Conservation (phyloP, 2,329 filamentous ascomycete species). For the Sordariomycetes sp. region DNA sequence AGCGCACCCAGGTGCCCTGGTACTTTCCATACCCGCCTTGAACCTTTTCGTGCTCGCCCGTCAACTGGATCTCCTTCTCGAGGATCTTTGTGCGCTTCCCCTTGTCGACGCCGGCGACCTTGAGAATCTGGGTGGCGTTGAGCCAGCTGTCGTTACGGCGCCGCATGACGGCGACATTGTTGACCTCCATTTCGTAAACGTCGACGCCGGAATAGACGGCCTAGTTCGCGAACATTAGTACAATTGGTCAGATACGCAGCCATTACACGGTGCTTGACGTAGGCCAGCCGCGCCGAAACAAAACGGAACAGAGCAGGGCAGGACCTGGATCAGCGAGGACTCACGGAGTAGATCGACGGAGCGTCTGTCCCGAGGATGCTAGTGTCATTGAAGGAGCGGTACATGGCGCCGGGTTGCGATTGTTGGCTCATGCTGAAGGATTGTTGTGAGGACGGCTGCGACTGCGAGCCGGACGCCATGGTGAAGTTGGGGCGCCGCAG, state of each 20-base stretch:
- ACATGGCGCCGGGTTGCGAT: constrained; percentile 25
- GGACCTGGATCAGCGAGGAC: constrained; percentile 10
- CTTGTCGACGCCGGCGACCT: constrained; percentile 94
- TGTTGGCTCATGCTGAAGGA: constrained; percentile 45
- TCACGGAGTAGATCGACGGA: constrained; percentile 50
- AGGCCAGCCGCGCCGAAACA: not conserved
- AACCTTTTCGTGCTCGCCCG: constrained; percentile 94
- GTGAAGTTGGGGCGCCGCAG: constrained; percentile 2
- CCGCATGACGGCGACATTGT: constrained; percentile 88
- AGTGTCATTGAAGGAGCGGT: constrained; percentile 25
- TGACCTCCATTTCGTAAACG: constrained; percentile 98
- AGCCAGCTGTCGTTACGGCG: constrained; percentile 90
- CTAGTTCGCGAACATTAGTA: constrained; percentile 16
- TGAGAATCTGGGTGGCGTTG: constrained; percentile 96
- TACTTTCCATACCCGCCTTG: constrained; percentile 98
- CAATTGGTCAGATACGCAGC: not conserved
- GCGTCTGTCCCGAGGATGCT: constrained; percentile 23
- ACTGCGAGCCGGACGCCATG: constrained; percentile 22
- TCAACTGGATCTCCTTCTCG: constrained; percentile 93
- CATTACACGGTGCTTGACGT: not conserved
- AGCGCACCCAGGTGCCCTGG: constrained; percentile 97
- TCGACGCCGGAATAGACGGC: constrained; percentile 91
- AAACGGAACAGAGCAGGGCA: not conserved
- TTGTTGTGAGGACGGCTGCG: constrained; percentile 35
- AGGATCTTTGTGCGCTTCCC: constrained; percentile 95